Evolutionary conservation across 1,284 basidiomycete species (phyloP), one percentile per base, ranked within the genome.

Genomic region (Heliocybe sulcata): DNA sequence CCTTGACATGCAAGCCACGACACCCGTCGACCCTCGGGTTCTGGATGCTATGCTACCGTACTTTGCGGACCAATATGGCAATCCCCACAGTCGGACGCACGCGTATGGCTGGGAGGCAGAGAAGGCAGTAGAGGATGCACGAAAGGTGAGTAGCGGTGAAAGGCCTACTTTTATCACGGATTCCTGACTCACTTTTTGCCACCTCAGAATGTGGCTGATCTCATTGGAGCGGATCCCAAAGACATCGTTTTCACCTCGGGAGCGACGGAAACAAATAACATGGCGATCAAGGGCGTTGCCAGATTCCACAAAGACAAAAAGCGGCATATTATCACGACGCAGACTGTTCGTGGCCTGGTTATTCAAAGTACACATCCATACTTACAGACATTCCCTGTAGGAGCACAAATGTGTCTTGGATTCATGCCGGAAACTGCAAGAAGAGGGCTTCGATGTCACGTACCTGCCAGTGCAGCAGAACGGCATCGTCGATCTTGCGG

Each of bases 81-180:
- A 99, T 73, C 97, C 97, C 9, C 97, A 99, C 67, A 96, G 92
- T 66, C 85, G 95, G 57, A 99, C 97, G 27, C 97, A 99, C 70
- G 94, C 96, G 0, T 99, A 98, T 70, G 97, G 97, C 4, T 99
- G 97, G 97, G 97, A 99, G 72, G 93, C 96, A 4, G 97, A 99
- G 68, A 80, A 88, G 63, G 95, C 89, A 0, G 92, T 98, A 3
- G 96, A 99, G 68, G 84, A 89, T 63, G 95, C 93, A 6, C 84
- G 96, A 55, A 85, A 89, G 77, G 92, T 84, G 56, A 54, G 76
- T 64, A 22, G 19, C 14, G n/a, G 12, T 29, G 45, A 8, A 35
- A 25, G 31, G 56, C 9, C 2, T 29, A 45, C 23, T 52, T n/a
- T n/a, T n/a, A n/a, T 31, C 45, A 54, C 16, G 31, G 16, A 16